Evolutionary conservation across 345 rosid genomes (phyloP).

Genomic region (Noccaea bulbosa): DNA sequence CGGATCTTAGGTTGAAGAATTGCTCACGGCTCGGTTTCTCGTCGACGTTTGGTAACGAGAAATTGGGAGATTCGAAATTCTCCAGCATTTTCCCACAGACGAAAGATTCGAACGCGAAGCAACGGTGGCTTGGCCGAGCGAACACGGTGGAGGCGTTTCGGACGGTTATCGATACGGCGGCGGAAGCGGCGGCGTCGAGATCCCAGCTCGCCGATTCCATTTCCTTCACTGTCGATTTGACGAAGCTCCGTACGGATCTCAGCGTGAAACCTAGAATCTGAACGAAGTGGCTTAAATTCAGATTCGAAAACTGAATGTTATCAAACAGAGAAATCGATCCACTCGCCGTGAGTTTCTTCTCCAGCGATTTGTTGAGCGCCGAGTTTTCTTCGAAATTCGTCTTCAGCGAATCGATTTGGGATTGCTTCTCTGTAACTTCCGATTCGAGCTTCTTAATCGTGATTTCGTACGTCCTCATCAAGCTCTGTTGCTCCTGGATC

Average conservation of each 20-base stretch:
- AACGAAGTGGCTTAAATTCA: constrained; percentile 58
- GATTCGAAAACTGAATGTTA: constrained; percentile 43
- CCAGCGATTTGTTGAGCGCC: constrained; percentile 56
- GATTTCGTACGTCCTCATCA: constrained; percentile 86
- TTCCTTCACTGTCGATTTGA: constrained; percentile 68
- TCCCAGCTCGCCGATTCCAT: constrained; percentile 89
- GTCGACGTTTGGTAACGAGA: constrained; percentile 29
- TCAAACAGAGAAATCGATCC: constrained; percentile 67
- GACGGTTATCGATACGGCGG: constrained; percentile 49
- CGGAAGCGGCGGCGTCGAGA: constrained; percentile 68
- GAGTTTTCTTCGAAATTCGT: constrained; percentile 46
- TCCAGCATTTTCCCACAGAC: constrained; percentile 70
- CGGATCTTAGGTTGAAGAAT: constrained; percentile 54
- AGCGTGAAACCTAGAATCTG: constrained; percentile 58
- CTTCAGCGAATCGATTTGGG: constrained; percentile 46
- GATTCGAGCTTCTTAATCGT: constrained; percentile 72
- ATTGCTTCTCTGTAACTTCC: constrained; percentile 52
- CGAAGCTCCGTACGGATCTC: constrained; percentile 68
- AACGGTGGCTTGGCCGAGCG: constrained; percentile 55
- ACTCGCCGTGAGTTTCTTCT: constrained; percentile 68
- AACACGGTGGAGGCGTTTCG: constrained; percentile 37
- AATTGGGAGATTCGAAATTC: constrained; percentile 59
- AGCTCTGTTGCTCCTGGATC: constrained; percentile 93
- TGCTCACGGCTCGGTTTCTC: constrained; percentile 38
- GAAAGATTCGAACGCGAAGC: constrained; percentile 75